Evolutionary conservation across 345 rosid species (phyloP).

Genomic region (Salix viminalis): DNA sequence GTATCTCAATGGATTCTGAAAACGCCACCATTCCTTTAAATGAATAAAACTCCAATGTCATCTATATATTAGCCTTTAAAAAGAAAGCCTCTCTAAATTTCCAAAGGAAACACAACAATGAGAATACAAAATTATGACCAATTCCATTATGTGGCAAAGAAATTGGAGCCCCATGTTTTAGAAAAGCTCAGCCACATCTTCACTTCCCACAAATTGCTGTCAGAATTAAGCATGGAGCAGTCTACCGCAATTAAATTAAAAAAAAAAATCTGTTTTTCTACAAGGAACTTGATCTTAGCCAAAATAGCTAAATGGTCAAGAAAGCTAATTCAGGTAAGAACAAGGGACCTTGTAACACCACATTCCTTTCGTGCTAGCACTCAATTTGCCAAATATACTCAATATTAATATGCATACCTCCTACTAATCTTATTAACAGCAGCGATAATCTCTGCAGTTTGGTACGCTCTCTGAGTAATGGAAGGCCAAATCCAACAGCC

Average conservation of each 20-base stretch:
- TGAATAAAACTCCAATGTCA: background rate
- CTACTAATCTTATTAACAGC: conserved; percentile 64
- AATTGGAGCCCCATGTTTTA: too few relatives aligned
- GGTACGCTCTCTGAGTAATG: conserved; percentile 91
- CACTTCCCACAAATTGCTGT: too few relatives aligned
- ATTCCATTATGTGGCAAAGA: too few relatives aligned
- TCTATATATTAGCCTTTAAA: too few relatives aligned
- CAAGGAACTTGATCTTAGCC: background rate
- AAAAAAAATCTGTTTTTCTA: background rate
- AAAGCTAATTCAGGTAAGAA: too few relatives aligned
- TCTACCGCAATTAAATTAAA: background rate
- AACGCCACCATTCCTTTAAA: background rate
- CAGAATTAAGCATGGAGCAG: too few relatives aligned
- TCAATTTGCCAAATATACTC: background rate
- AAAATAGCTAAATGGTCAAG: background rate
- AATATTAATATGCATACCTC: conserved; percentile 35
- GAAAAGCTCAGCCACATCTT: too few relatives aligned
- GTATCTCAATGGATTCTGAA: background rate
- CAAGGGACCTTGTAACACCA: background rate
- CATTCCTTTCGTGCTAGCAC: background rate
- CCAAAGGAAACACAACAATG: too few relatives aligned
- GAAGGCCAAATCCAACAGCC: conserved; percentile 99
- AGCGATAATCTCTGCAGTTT: conserved; percentile 86
- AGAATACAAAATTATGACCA: too few relatives aligned
- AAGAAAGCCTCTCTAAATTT: too few relatives aligned